These are phyloP conservation scores for Amaranthus hypochondriacus DNA, from an alignment of 148 eudicot genomes.

Conservation along the genomic window DNA sequence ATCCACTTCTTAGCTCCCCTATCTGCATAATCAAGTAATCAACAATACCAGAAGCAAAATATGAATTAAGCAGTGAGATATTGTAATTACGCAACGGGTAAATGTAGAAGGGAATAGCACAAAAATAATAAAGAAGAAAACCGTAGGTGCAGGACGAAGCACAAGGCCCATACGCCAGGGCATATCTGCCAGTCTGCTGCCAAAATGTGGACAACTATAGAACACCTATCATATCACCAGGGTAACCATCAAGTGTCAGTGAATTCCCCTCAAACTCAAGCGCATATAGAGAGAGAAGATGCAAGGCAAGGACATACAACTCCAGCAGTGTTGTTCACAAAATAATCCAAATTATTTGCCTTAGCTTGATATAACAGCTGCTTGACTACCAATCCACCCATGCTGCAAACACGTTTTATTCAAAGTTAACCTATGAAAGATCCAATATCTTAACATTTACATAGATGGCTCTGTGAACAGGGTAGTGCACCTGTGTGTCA, in stretches of 20 bases:
- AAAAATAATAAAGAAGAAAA: slow-evolving; percentile 10
- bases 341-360: slow-evolving; percentile 51
- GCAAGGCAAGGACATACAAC: slow-evolving; percentile 47
- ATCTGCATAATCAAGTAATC: slow-evolving; percentile 42
- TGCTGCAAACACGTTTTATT: slow-evolving; percentile 47
- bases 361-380: slow-evolving; percentile 91
- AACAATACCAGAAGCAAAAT: slow-evolving; percentile 2
- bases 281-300: background rate
- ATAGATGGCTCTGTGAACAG: background rate
- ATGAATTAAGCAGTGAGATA: background rate
- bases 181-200: slow-evolving; percentile 97
- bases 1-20: slow-evolving; percentile 96
- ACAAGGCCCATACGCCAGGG: slow-evolving; percentile 99
- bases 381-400: slow-evolving; percentile 99
- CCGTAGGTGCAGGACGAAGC: slow-evolving; percentile 97
- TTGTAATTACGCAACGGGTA: background rate
- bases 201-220: slow-evolving; percentile 98
- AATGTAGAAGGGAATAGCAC: background rate
- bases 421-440: slow-evolving; percentile 9
- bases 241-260: slow-evolving; percentile 2
- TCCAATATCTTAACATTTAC: background rate
- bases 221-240: slow-evolving; percentile 67
- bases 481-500: slow-evolving; percentile 72
- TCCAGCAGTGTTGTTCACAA: slow-evolving; percentile 78
- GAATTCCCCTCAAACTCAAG: background rate